A percentile compares a stretch with the other conserved stretches of the same genome.
phyloP scores from a whole-genome alignment of 495 filamentous ascomycete species.

The Apodospora peruviana region DNA sequence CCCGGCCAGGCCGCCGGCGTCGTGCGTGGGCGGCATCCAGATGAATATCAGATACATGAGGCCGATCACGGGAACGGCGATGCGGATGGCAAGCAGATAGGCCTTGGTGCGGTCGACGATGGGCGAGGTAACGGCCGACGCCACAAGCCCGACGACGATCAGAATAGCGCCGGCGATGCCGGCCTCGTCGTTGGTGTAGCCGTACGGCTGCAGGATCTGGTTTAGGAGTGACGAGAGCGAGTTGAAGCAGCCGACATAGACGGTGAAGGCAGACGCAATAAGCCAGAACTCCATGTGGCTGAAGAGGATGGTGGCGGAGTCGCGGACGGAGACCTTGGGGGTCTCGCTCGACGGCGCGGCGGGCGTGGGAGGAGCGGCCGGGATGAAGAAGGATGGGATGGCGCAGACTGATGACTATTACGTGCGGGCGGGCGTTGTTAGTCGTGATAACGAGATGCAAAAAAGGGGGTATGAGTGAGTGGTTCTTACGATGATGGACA shows the following conservation, averaged over 20 bases:
- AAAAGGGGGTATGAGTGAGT: constrained; percentile 3
- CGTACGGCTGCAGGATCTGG: constrained; percentile 81
- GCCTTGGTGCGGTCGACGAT: constrained; percentile 79
- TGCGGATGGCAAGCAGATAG: constrained; percentile 68
- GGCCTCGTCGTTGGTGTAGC: constrained; percentile 71
- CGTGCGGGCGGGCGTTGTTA: not conserved
- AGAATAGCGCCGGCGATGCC: constrained; percentile 85
- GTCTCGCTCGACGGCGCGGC: constrained; percentile 39
- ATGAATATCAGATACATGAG: constrained; percentile 69
- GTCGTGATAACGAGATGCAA: not conserved
- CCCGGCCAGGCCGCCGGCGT: constrained; percentile 46
- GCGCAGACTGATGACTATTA: constrained; percentile 63
- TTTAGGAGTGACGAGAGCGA: constrained; percentile 81
- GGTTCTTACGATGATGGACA: constrained; percentile 71
- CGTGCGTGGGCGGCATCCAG: constrained; percentile 69
- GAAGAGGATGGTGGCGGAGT: constrained; percentile 45
- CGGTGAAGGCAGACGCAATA: constrained; percentile 65
- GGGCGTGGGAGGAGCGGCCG: constrained; percentile 71
- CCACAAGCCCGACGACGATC: constrained; percentile 82
- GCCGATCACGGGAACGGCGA: constrained; percentile 71
- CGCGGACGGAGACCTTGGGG: constrained; percentile 45
- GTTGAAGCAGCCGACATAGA: constrained; percentile 94
- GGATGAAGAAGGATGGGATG: constrained; percentile 82
- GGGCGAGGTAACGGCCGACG: constrained; percentile 69
- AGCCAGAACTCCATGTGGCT: constrained; percentile 66